Conservation (phyloP, 176 grass and related monocot genomes). For the Lolium perenne region DNA sequence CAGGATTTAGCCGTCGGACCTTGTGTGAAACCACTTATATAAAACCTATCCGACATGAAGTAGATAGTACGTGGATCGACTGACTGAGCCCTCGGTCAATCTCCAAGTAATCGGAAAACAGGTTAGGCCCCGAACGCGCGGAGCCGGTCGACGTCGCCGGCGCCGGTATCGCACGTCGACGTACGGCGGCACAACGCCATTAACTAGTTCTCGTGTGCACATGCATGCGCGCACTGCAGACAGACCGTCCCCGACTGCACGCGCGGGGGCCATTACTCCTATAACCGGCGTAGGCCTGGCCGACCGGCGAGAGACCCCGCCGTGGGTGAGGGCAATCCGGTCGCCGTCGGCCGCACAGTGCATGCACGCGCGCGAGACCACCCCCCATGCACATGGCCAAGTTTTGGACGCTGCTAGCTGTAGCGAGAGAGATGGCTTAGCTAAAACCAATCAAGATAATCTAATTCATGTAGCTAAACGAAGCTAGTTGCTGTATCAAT, state of each 20-base stretch:
- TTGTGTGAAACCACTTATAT: too few species aligned
- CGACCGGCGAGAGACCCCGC: background rate
- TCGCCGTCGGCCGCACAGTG: background rate
- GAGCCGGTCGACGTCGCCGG: background rate
- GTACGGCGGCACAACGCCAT: background rate
- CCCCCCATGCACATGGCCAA: background rate
- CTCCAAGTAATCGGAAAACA: background rate
- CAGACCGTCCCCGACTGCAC: background rate
- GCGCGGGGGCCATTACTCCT: background rate
- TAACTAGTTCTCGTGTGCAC: background rate
- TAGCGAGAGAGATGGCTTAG: slow-evolving; percentile 10
- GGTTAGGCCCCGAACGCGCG: background rate
- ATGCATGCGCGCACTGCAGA: background rate
- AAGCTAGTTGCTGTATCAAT: too few species aligned
- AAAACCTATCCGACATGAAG: too few species aligned
- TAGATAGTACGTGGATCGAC: background rate
- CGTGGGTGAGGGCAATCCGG: background rate
- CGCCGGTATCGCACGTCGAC: background rate
- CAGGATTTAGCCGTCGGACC: too few species aligned
- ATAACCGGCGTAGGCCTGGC: background rate
- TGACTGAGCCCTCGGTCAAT: background rate
- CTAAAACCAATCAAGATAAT: background rate
- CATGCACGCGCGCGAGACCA: background rate
- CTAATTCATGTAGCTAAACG: background rate
- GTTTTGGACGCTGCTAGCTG: slow-evolving; percentile 12